Base-by-base conservation (phyloP, 768 basidiomycete species). In the Gautieria morchelliformis region DNA sequence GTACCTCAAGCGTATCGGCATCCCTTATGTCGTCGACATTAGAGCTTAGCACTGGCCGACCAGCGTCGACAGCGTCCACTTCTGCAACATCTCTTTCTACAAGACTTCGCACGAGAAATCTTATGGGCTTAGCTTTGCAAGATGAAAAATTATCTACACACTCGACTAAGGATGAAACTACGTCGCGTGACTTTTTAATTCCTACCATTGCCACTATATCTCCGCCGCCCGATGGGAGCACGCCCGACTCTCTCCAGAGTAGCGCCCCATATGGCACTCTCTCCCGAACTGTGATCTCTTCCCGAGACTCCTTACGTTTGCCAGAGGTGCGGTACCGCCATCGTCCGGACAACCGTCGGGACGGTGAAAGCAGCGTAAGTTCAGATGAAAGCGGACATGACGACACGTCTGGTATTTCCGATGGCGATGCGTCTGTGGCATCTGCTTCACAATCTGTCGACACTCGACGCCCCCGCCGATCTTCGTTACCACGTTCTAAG, bases 401-500 rank as follows among this genome's bases (percentile, higher is more conserved):
- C 19, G 53, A 49, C 30, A 50, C 35, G 10, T 53, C 40, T 19
- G 49, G 35, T 12, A 30, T 48, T 37, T 55, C 54, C 20, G 53
- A 56, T 46, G 53, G 47, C n/a, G 42, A 14, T 42, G 30, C 19
- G 12, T 40, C 49, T 39, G 6, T 37, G 19, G 44, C 37, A 33
- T 17, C 17, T 40, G 37, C 22, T 24, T 7, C 54, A 22, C 19
- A 42, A 6, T 11, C 19, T 52, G 39, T 52, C 11, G 44, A 27
- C 24, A 19, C 54, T 15, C 54, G 40, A 42, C 41, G 59, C 39
- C 24, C 22, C n/a, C 48, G 52, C 37, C n/a, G 30, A 24, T 47
- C 32, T 10, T 20, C 17, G 17, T 58, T 76, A 3, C 72, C 75
- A 15, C 72, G 69, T 37, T 69, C 71, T 19, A 74, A 77, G 58